Evolutionary conservation across 2,329 filamentous ascomycete genomes (phyloP).

Genomic region (Fusarium heterosporum): DNA sequence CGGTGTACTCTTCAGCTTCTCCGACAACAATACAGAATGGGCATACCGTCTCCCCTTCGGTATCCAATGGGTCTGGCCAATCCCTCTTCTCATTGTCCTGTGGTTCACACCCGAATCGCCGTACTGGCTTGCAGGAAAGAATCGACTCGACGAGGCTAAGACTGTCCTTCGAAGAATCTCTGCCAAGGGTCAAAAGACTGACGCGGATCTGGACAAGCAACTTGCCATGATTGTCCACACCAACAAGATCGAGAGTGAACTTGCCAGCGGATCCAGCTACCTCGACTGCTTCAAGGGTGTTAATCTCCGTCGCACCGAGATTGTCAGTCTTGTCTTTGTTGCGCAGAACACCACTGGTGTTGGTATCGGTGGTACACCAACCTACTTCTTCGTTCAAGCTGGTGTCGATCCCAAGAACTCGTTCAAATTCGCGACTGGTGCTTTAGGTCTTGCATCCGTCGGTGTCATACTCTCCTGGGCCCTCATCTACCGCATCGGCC

Average conservation of each 20-base stretch:
- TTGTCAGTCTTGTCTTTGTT: conserved; percentile 57
- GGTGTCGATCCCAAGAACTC: conserved; percentile 55
- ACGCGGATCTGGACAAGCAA: conserved; percentile 57
- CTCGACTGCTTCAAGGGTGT: conserved; percentile 61
- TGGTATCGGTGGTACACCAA: conserved; percentile 56
- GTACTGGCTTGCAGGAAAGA: conserved; percentile 49
- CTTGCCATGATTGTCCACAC: conserved; percentile 76
- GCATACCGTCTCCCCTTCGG: conserved; percentile 54
- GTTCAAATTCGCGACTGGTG: conserved; percentile 57
- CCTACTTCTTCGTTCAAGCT: conserved; percentile 61
- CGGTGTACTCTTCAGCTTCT: conserved; percentile 44
- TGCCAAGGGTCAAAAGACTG: conserved; percentile 45
- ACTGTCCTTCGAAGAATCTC: conserved; percentile 47
- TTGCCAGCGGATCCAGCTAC: conserved; percentile 55
- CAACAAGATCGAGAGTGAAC: conserved; percentile 57
- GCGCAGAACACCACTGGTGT: conserved; percentile 56
- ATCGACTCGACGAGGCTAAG: conserved; percentile 46
- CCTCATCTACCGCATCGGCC: conserved; percentile 52
- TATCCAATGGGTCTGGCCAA: conserved; percentile 54
- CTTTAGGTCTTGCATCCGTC: conserved; percentile 56
- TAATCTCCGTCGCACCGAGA: conserved; percentile 60
- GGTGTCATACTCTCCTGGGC: conserved; percentile 58
- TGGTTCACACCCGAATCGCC: conserved; percentile 52
- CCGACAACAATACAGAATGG: conserved; percentile 44
- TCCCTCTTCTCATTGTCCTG: conserved; percentile 46